Conservation (phyloP, 805 yeast genomes). For the Wickerhamiella galacta region DNA sequence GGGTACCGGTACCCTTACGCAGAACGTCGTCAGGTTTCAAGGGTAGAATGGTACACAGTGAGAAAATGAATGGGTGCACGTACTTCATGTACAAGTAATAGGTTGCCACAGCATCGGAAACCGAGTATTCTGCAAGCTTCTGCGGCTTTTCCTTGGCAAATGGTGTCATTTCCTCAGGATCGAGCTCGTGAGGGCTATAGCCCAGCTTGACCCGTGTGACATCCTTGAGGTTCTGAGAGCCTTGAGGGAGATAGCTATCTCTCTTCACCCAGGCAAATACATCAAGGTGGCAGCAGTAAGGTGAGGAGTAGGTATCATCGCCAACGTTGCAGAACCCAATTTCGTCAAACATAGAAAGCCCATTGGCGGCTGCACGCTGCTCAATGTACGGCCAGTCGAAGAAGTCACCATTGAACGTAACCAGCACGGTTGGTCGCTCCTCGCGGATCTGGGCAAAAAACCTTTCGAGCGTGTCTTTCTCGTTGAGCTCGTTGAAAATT, state of each 20-base stretch:
- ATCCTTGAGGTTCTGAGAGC: conserved; percentile 95
- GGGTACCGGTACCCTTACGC: conserved; percentile 94
- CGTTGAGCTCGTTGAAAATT: conserved; percentile 79
- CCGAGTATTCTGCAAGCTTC: conserved; percentile 84
- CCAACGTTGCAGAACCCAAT: conserved; percentile 90
- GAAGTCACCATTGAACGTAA: conserved; percentile 95
- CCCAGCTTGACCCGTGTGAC: conserved; percentile 93
- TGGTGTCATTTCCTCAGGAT: conserved; percentile 96
- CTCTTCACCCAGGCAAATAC: conserved; percentile 96
- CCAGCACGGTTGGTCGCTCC: conserved; percentile 85
- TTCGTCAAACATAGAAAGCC: conserved; percentile 73
- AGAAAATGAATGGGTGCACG: conserved; percentile 92
- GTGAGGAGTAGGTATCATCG: conserved; percentile 74
- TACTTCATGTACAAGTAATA: conserved; percentile 90
- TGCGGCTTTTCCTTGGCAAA: conserved; percentile 93
- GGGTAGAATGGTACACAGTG: conserved; percentile 90
- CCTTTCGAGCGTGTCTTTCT: conserved; percentile 49
- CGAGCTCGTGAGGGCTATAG: conserved; percentile 88
- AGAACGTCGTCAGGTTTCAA: conserved; percentile 90
- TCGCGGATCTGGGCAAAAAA: conserved; percentile 88
- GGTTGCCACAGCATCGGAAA: conserved; percentile 98
- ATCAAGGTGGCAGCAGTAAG: conserved; percentile 92
- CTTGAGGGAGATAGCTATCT: conserved; percentile 94
- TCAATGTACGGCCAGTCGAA: conserved; percentile 99
- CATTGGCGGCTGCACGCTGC: conserved; percentile 69